Evolutionary conservation across 148 eudicot species (phyloP), one percentile per base, ranked within the genome.

Genomic region (Rhododendron ferrugineum): DNA sequence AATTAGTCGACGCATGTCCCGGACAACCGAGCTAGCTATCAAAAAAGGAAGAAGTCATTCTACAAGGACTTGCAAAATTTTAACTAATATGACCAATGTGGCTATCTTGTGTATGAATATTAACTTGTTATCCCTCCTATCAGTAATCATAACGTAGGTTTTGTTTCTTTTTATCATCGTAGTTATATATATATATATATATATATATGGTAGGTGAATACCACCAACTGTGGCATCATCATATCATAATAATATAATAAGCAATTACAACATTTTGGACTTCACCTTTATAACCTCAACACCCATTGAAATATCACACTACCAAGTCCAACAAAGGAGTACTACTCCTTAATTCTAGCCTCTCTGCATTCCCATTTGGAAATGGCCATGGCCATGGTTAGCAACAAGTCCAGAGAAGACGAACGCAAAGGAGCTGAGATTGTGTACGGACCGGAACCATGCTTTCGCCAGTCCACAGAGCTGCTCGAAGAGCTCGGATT

Each of bases 381-480:
- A 60, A 60, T 34, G 77, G 40, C 20, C 18, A 86, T 7, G 26
- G 26, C 60, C 86, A 89, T 89, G 91, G 84, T 89, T 60, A 60
- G 68, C 68, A 60, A 60, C 77, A 84, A 30, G 49, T 68, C 84
- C n/a, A 60, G 30, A 26, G 89, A 88, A 73, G 86, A 84, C 58
- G 88, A 89, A 84, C 91, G 96, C 40, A 90, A 88, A 16, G 94
- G 94, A 22, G 98, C 96, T 0, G 96, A 96, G 85, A 87, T 94
- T 10, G 91, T 96, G 22, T 83, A 90, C 34, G 98, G 96, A 20
- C 85, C 91, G 2, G 98, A 94, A 54, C 95, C 90, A 30, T 96
- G 96, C 89, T 85, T 85, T 18, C 88, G 85, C 18, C 89, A 90
- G 11, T 94, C 98, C 28, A 14, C 89, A 18, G 93, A 89, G 80